phyloP scores from a whole-genome alignment of 306 rosid genomes.

The Canavalia gladiata region DNA sequence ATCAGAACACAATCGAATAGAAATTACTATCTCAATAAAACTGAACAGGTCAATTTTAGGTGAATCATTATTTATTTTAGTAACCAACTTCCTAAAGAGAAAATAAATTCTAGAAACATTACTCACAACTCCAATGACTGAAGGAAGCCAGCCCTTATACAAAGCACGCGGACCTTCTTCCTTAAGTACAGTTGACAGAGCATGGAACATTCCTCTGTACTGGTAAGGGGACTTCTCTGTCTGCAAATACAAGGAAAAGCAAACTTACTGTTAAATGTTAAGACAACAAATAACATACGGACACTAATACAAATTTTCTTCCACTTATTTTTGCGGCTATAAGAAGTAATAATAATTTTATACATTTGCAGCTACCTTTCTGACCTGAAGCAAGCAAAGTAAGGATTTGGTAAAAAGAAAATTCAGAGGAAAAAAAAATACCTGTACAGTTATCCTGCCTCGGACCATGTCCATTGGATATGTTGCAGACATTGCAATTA shows the following conservation, averaged over 20 bases:
- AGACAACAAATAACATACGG: conserved; percentile 15
- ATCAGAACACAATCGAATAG: background rate
- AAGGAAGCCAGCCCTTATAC: conserved; percentile 97
- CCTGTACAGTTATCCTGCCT: conserved; percentile 97
- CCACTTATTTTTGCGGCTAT: background rate
- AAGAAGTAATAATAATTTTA: background rate
- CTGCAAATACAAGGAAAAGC: conserved; percentile 55
- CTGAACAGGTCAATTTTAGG: background rate
- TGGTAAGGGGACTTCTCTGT: conserved; percentile 87
- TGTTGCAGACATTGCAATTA: conserved; percentile 97
- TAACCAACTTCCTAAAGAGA: no score
- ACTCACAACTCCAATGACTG: conserved; percentile 97
- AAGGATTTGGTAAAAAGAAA: background rate
- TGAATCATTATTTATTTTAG: background rate
- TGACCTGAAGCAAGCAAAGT: conserved; percentile 7
- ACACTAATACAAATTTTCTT: background rate
- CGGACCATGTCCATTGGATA: conserved; percentile 99
- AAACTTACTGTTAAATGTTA: conserved; percentile 19
- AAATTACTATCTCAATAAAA: background rate
- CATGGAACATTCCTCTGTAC: conserved; percentile 95
- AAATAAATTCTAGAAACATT: conserved; percentile 20
- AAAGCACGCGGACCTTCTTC: conserved; percentile 97
- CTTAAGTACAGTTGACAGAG: conserved; percentile 79
- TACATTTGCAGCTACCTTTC: conserved; percentile 2
- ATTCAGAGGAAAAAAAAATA: conserved; percentile 43